Conservation (phyloP, 1,284 basidiomycete species). For the Prillingera fragicola region DNA sequence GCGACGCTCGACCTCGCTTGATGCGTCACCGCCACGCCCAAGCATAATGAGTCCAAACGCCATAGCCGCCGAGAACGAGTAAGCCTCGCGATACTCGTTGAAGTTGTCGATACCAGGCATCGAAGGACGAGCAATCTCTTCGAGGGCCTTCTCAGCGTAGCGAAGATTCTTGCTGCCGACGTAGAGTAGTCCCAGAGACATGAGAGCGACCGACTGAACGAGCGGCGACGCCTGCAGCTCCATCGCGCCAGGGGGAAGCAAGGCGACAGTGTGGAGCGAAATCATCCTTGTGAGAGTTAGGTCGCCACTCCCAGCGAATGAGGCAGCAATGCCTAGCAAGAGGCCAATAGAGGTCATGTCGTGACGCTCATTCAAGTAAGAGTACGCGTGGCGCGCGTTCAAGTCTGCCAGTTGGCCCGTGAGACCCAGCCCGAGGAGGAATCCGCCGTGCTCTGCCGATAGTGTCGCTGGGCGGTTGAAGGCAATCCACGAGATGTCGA, state of each 20-base stretch:
- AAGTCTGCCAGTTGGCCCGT: constrained; percentile 83
- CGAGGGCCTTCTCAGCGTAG: constrained; percentile 85
- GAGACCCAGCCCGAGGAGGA: constrained; percentile 85
- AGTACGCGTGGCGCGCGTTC: constrained; percentile 73
- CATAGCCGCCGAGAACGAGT: constrained; percentile 80
- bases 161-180: constrained; percentile 78
- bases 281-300: constrained; percentile 82
- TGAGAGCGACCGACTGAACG: constrained; percentile 82
- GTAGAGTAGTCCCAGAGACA: constrained; percentile 85
- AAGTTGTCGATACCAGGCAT: constrained; percentile 73
- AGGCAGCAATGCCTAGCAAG: constrained; percentile 82
- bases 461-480: constrained; percentile 83
- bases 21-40: constrained; percentile 62
- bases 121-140: constrained; percentile 72
- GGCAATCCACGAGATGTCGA: constrained; percentile 88
- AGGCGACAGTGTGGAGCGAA: constrained; percentile 85
- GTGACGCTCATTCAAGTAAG: constrained; percentile 90
- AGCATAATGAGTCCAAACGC: constrained; percentile 96
- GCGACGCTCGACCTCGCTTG: constrained; percentile 59
- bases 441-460: constrained; percentile 88
- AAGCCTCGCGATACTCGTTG: constrained; percentile 82
- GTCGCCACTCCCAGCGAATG: constrained; percentile 83
- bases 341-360: constrained; percentile 90
- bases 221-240: constrained; percentile 85
- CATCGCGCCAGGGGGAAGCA: constrained; percentile 78